phyloP scores from a whole-genome alignment of 257 asterid genomes.

The Linderniella brevidens region DNA sequence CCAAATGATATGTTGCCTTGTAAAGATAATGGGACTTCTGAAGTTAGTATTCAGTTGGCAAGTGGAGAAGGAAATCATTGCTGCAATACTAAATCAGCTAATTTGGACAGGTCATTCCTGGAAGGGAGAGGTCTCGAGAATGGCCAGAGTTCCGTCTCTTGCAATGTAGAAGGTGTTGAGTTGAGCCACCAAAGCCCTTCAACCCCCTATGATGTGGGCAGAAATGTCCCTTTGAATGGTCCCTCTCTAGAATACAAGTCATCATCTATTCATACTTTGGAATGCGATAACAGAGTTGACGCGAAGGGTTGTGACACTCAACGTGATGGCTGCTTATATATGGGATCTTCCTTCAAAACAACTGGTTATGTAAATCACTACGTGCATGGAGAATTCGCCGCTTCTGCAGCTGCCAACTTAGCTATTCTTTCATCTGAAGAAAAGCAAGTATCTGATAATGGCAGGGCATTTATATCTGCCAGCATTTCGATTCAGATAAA shows the following conservation, averaged over 20 bases:
- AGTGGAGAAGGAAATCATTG: neutral
- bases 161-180: too few relatives aligned
- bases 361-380: conserved; percentile 42
- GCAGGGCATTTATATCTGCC: conserved; percentile 31
- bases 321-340: conserved; percentile 18
- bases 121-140: too few relatives aligned
- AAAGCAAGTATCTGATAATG: conserved; percentile 25
- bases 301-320: conserved; percentile 19
- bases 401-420: conserved; percentile 59
- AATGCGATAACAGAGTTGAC: conserved; percentile 3
- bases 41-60: conserved; percentile 12
- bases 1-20: conserved; percentile 18
- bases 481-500: conserved; percentile 36
- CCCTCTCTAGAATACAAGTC: too few relatives aligned
- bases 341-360: conserved; percentile 42
- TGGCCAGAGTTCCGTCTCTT: too few relatives aligned
- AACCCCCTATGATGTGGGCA: too few relatives aligned
- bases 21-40: conserved; percentile 8
- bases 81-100: too few relatives aligned
- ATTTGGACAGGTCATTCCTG: too few relatives aligned
- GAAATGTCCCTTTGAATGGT: too few relatives aligned
- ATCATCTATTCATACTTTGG: too few relatives aligned
- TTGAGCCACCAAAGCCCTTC: too few relatives aligned
- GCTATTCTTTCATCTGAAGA: conserved; percentile 50
- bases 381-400: conserved; percentile 61